Base-by-base conservation (phyloP, 2,329 filamentous ascomycete genomes). In the Cladophialophora carrionii region DNA sequence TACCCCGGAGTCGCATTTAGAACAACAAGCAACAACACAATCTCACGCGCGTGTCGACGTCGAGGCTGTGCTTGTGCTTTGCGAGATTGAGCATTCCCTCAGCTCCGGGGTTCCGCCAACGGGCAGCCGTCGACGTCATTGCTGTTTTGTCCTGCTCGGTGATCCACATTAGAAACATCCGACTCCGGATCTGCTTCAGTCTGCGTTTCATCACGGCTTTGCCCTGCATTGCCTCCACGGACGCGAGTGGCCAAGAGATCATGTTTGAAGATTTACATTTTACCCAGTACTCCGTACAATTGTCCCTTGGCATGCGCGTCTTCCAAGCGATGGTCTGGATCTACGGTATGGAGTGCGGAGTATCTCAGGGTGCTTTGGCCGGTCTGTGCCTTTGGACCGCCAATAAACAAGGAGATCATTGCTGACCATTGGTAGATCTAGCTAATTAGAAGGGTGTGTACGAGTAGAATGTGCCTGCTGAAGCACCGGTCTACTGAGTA, bases 101-200 rank as follows among this genome's bases (percentile, higher is more conserved):
- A 10, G 29, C 26, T 22, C 52, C 12, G 24, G 4, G 29, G 29
- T 12, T 34, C 29, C 52, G 31, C 9, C 52, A 22, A 22, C 52
- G 24, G n/a, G 14, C 52, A 34, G 29, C 52, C 52, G 32, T 17
- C 52, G 14, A 54, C 52, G 52, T 54, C 52, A 54, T 54, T 2
- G 17, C 52, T 32, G 52, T 54, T 54, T 54, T 29, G 29, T n/a
- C 14, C 17, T 54, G 24, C 24, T 22, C 52, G 52, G 29, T 20
- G 17, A 20, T 54, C 29, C 52, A 34, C 52, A 4, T 9, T 31
- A 17, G 26, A 54, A 34, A 54, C 52, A 54, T 54, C 29, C 52
- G 52, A 32, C 29, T 54, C 32, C 52, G 34, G 24, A 54, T 54
- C 52, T 54, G 52, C 52, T 34, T 54, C 52, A 54, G 7, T 32